Percentiles rank a stretch among this genome's conserved stretches.
Conservation (phyloP, 169 alveolate genomes). For the Babesia bigemina region DNA sequence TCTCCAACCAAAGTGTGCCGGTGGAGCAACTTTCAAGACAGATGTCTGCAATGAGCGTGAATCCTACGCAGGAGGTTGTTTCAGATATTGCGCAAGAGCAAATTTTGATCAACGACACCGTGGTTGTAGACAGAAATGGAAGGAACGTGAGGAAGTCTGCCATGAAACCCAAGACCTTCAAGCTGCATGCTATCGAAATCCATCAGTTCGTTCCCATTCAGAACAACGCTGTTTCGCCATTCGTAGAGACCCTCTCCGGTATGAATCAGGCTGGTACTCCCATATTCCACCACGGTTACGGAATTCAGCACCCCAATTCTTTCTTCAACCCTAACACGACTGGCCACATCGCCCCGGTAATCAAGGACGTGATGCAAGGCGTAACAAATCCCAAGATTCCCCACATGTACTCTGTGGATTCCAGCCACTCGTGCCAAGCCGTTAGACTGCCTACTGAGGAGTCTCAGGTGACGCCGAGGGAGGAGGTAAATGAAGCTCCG, state of each 20-base stretch:
- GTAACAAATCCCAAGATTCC: constrained; percentile 60
- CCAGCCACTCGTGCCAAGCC: constrained; percentile 14
- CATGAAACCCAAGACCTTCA: constrained; percentile 79
- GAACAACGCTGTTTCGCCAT: constrained; percentile 74
- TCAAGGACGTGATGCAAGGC: constrained; percentile 82
- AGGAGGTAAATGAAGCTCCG: not conserved
- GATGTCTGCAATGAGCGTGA: constrained; percentile 14
- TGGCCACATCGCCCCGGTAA: constrained; percentile 85
- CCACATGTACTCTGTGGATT: constrained; percentile 49
- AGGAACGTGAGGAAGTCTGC: constrained; percentile 73
- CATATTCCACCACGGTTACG: constrained; percentile 72
- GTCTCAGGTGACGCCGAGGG: constrained; percentile 22
- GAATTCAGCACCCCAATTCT: constrained; percentile 76
- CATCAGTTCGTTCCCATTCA: constrained; percentile 87
- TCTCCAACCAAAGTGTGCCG: not conserved
- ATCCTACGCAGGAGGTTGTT: not conserved
- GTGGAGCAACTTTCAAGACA: constrained; percentile 21
- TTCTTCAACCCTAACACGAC: constrained; percentile 86
- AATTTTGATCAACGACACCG: constrained; percentile 18
- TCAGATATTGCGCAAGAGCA: constrained; percentile 12
- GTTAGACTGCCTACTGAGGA: constrained; percentile 36
- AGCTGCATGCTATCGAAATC: constrained; percentile 85
- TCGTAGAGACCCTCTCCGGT: constrained; percentile 73
- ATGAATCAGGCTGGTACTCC: constrained; percentile 60
- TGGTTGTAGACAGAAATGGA: not conserved